Evolutionary conservation across 352 stramenopile species (phyloP).

Genomic region (Globisporangium okanoganense): DNA sequence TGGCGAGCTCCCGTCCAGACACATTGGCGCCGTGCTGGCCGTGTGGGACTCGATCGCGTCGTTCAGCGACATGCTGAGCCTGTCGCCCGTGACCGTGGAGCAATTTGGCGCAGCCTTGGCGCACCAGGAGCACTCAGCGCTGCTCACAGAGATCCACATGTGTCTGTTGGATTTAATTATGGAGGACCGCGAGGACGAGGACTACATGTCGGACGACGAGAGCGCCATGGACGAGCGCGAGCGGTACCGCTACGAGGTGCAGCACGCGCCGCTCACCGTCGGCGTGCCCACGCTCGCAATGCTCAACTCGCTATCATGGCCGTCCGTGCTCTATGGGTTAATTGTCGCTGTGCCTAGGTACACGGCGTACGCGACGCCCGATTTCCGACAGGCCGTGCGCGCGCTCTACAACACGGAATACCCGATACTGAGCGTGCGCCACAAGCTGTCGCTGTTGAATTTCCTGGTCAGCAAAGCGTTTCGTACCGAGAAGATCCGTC

Average conservation of each 20-base stretch:
- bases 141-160: conserved; percentile 83
- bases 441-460: conserved; percentile 71
- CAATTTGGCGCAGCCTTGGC: conserved; percentile 56
- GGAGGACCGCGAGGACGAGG: conserved; percentile 81
- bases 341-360: conserved; percentile 72
- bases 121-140: conserved; percentile 33
- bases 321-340: conserved; percentile 61
- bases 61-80: conserved; percentile 60
- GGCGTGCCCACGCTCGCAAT: conserved; percentile 74
- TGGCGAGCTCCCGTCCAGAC: conserved; percentile 35
- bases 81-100: conserved; percentile 58
- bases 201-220: conserved; percentile 85
- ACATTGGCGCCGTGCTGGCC: conserved; percentile 53
- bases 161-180: conserved; percentile 79
- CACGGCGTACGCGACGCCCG: conserved; percentile 31
- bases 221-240: conserved; percentile 74
- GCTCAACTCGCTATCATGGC: conserved; percentile 81
- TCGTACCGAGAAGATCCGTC: conserved; percentile 61
- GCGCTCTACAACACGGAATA: conserved; percentile 53
- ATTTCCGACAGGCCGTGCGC: conserved; percentile 43
- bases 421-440: conserved; percentile 34
- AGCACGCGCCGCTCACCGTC: conserved; percentile 74
- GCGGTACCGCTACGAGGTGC: conserved; percentile 77
- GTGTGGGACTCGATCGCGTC: conserved; percentile 79
- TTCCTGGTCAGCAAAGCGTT: conserved; percentile 65